Conservation (phyloP, 2,329 filamentous ascomycete genomes). For the Aureobasidium vineae region DNA sequence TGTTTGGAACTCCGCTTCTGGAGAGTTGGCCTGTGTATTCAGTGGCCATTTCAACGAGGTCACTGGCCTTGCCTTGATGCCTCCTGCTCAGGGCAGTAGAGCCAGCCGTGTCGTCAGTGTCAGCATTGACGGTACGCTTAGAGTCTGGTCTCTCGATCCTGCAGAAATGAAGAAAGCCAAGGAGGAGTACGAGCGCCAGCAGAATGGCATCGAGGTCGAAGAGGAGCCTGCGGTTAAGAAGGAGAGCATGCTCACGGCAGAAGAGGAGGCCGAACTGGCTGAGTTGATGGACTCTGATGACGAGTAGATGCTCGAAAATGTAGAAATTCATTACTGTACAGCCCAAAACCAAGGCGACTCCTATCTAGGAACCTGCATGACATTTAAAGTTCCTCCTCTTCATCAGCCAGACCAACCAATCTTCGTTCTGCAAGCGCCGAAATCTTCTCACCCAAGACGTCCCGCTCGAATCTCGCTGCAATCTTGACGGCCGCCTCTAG, state of each 20-base stretch:
- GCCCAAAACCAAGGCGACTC: not conserved
- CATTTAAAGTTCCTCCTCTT: constrained; percentile 40
- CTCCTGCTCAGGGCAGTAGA: constrained; percentile 50
- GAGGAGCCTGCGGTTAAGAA: constrained; percentile 44
- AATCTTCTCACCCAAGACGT: constrained; percentile 86
- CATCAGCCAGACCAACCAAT: constrained; percentile 61
- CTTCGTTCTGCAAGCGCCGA: constrained; percentile 74
- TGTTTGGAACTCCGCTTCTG: constrained; percentile 66
- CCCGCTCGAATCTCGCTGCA: constrained; percentile 77
- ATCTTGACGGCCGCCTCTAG: constrained; percentile 87
- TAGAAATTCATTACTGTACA: not conserved
- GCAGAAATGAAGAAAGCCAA: constrained; percentile 58
- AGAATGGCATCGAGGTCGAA: constrained; percentile 43
- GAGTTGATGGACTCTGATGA: constrained; percentile 70
- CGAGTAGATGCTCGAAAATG: not conserved
- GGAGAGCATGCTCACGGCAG: constrained; percentile 66
- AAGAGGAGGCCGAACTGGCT: constrained; percentile 90
- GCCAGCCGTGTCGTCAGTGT: constrained; percentile 65
- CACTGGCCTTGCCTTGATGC: constrained; percentile 66
- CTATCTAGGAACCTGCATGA: not conserved
- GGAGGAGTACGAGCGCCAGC: constrained; percentile 51
- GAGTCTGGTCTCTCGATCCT: constrained; percentile 73
- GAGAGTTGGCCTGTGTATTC: constrained; percentile 37
- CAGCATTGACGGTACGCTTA: constrained; percentile 84
- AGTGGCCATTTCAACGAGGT: constrained; percentile 92